These are phyloP conservation scores for Globisporangium cystogenes DNA, from an alignment of 352 stramenopile genomes.

Conservation along the genomic window DNA sequence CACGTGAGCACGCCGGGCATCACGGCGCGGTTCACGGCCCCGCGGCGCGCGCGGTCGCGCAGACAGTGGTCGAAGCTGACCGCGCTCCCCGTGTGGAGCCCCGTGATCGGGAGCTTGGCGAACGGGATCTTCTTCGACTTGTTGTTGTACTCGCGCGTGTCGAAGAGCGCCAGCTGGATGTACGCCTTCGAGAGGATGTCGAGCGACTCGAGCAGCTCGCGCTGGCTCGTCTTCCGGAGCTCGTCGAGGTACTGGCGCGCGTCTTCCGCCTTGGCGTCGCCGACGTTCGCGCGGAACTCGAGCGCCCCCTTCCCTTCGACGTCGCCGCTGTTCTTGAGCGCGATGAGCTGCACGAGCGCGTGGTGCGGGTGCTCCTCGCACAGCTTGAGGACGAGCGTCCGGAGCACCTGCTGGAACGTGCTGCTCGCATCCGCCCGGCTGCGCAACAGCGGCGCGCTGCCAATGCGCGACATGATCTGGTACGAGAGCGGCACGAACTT, in stretches of 20 bases:
- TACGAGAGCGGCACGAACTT: conserved; percentile 97
- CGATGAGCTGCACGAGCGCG: conserved; percentile 93
- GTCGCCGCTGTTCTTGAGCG: conserved; percentile 91
- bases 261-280: conserved; percentile 66
- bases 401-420: conserved; percentile 85
- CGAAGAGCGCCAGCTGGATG: conserved; percentile 74
- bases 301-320: conserved; percentile 77
- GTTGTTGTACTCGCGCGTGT: conserved; percentile 72
- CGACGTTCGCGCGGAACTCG: conserved; percentile 77
- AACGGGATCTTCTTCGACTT: conserved; percentile 71
- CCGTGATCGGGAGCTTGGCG: conserved; percentile 45
- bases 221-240: conserved; percentile 41
- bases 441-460: conserved; percentile 18
- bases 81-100: conserved; percentile 17
- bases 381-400: conserved; percentile 88
- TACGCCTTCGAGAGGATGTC: conserved; percentile 73
- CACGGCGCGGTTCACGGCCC: conserved; percentile 27
- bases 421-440: conserved; percentile 2
- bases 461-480: conserved; percentile 97
- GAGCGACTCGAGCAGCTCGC: conserved; percentile 66
- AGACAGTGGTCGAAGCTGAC: conserved; percentile 72
- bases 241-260: conserved; percentile 59
- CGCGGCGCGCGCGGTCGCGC: conserved; percentile 39
- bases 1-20: conserved; percentile 80
- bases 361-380: conserved; percentile 96